phyloP scores from a whole-genome alignment of 2,329 filamentous ascomycete species.

The Cryphonectria naterciae region DNA sequence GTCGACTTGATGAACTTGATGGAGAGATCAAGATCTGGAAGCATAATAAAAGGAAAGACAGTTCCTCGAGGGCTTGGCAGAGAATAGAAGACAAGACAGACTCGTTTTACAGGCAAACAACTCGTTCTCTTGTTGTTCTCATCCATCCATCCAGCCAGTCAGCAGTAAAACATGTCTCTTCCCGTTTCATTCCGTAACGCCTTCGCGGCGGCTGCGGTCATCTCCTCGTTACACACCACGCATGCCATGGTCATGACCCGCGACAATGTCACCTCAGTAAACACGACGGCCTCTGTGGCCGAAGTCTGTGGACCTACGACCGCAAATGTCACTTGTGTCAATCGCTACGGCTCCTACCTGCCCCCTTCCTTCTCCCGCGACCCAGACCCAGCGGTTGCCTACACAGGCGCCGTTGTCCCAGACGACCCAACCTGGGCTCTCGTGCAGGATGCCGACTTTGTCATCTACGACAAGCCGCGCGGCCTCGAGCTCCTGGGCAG shows the following conservation, averaged over 20 bases:
- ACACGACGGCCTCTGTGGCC: not conserved
- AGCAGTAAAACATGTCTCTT: not conserved
- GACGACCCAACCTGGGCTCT: constrained; percentile 7
- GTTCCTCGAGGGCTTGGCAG: not conserved
- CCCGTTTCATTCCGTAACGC: not conserved
- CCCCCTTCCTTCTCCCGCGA: not conserved
- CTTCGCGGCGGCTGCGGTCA: not conserved
- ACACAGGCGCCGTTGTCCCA: not conserved
- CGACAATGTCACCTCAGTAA: not conserved
- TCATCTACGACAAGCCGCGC: constrained; percentile 1
- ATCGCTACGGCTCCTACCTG: constrained; percentile 5
- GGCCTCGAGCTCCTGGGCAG: constrained; percentile 6
- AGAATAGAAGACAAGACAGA: not conserved
- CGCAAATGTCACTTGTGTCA: not conserved
- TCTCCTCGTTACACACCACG: not conserved
- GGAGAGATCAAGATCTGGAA: not conserved
- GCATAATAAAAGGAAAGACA: not conserved
- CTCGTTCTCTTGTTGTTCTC: not conserved
- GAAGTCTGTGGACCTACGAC: not conserved
- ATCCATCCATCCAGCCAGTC: not conserved
- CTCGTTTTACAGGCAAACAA: not conserved
- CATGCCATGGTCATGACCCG: not conserved
- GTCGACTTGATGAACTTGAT: not conserved
- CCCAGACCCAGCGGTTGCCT: constrained; percentile 5
- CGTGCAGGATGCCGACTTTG: constrained; percentile 2